Percentiles rank a stretch among this genome's conserved stretches.
These are phyloP conservation scores for Sutorius australiensis DNA, from an alignment of 768 basidiomycete species.

Conservation along the genomic window DNA sequence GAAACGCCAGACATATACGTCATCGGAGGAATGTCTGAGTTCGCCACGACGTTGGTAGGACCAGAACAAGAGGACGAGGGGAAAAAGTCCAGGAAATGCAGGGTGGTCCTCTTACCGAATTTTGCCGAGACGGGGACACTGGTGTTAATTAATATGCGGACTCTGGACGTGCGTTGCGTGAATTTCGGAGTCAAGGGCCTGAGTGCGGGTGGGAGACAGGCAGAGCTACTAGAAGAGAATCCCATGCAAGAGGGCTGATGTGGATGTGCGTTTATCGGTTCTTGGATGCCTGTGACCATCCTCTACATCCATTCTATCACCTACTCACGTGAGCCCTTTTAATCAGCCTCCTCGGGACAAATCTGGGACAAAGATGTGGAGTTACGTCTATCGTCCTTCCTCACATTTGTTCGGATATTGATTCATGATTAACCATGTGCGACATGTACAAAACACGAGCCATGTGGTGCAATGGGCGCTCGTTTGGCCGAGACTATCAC, in stretches of 20 bases:
- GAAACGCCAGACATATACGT: slow-evolving; percentile 88
- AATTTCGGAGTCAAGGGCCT: slow-evolving; percentile 48
- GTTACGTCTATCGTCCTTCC: not conserved
- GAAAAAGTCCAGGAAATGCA: slow-evolving; percentile 42
- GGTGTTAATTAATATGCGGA: slow-evolving; percentile 75
- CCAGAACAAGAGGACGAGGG: slow-evolving; percentile 29
- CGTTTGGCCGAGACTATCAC: not conserved
- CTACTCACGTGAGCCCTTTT: not conserved
- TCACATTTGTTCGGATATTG: too few species aligned
- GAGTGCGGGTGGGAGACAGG: slow-evolving; percentile 18
- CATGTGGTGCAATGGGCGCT: not conserved
- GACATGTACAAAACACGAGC: not conserved
- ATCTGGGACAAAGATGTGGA: not conserved
- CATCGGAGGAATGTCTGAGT: slow-evolving; percentile 85
- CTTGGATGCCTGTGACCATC: not conserved
- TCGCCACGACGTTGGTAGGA: slow-evolving; percentile 67
- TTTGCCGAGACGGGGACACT: slow-evolving; percentile 77
- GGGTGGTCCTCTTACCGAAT: slow-evolving; percentile 77
- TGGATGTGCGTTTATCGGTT: not conserved
- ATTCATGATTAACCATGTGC: too few species aligned
- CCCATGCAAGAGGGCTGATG: slow-evolving; percentile 27
- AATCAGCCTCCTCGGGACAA: not conserved
- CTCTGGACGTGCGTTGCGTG: slow-evolving; percentile 64
- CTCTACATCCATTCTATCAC: not conserved
- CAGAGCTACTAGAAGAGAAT: slow-evolving; percentile 4